These are phyloP conservation scores for Chamaenerion angustifolium DNA, from an alignment of 345 rosid genomes.

Conservation along the genomic window DNA sequence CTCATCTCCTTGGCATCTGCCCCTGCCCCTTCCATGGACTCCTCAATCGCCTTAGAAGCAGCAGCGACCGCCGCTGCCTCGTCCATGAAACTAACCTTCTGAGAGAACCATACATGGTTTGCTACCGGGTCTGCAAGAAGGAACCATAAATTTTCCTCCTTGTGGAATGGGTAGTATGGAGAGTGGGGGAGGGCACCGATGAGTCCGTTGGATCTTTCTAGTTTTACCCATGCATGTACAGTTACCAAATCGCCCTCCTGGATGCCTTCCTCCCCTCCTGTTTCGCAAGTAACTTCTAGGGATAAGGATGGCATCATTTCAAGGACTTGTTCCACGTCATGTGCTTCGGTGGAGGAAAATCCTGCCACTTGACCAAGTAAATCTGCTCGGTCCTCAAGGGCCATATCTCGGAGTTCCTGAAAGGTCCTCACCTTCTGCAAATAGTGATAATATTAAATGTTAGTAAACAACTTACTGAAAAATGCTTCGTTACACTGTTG, in stretches of 20 bases:
- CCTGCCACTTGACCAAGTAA: slow-evolving; percentile 69
- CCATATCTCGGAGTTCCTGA: slow-evolving; percentile 72
- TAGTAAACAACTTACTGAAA: background rate
- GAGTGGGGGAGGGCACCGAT: slow-evolving; percentile 81
- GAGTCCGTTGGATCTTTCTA: slow-evolving; percentile 66
- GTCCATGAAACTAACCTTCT: slow-evolving; percentile 90
- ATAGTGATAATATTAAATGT: slow-evolving; percentile 1
- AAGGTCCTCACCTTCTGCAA: slow-evolving; percentile 87
- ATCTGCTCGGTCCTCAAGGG: slow-evolving; percentile 53
- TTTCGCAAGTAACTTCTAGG: slow-evolving; percentile 74
- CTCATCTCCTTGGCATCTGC: slow-evolving; percentile 60
- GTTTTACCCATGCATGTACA: slow-evolving; percentile 76
- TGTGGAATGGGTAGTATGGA: slow-evolving; percentile 77
- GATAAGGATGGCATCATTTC: slow-evolving; percentile 89
- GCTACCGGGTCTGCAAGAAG: slow-evolving; percentile 66
- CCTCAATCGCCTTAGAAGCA: slow-evolving; percentile 87
- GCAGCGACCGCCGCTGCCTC: slow-evolving; percentile 62
- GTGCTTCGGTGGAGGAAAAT: slow-evolving; percentile 49
- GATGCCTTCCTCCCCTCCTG: slow-evolving; percentile 97
- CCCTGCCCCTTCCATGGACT: slow-evolving; percentile 86
- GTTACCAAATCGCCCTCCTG: slow-evolving; percentile 92
- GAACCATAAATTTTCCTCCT: slow-evolving; percentile 93
- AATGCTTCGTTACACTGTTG: too few relatives aligned
- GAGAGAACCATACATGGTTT: slow-evolving; percentile 84
- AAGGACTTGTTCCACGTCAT: slow-evolving; percentile 68